Conservation (phyloP, 768 basidiomycete species). For the Hypsizygus marmoreus region DNA sequence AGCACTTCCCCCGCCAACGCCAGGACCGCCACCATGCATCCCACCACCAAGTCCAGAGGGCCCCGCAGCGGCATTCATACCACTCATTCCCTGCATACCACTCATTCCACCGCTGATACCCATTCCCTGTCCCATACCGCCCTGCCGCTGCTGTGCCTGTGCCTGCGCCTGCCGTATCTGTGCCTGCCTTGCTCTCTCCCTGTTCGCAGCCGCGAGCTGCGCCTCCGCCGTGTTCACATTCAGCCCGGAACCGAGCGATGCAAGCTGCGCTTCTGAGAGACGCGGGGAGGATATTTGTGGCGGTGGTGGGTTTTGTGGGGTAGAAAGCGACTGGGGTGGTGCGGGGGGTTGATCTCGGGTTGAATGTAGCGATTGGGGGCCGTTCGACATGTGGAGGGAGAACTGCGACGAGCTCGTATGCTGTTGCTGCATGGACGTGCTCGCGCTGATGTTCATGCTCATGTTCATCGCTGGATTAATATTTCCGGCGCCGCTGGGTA, state of each 20-base stretch:
- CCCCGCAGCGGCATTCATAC: slow-evolving; percentile 10
- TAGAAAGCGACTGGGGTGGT: not conserved
- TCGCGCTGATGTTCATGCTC: too few relatives aligned
- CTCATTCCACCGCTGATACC: slow-evolving; percentile 12
- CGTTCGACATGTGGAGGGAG: slow-evolving; percentile 14
- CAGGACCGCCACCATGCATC: not conserved
- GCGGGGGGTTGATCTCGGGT: not conserved
- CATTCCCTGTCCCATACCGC: slow-evolving; percentile 9
- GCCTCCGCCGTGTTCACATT: slow-evolving; percentile 32
- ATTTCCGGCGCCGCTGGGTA: too few relatives aligned
- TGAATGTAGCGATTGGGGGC: not conserved
- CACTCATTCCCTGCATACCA: slow-evolving; percentile 18
- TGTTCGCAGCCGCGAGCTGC: slow-evolving; percentile 32
- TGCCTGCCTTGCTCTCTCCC: slow-evolving; percentile 36
- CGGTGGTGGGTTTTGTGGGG: slow-evolving; percentile 6
- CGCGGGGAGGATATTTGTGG: slow-evolving; percentile 23
- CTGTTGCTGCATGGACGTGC: slow-evolving; percentile 1
- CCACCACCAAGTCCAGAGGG: slow-evolving; percentile 3
- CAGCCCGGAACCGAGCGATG: slow-evolving; percentile 11
- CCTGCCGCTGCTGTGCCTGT: slow-evolving; percentile 28
- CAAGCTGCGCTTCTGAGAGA: slow-evolving; percentile 17
- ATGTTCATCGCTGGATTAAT: too few relatives aligned
- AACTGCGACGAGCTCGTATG: slow-evolving; percentile 9
- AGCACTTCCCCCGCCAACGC: not conserved
- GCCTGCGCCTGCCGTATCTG: slow-evolving; percentile 38